Conservation (phyloP, 2,329 filamentous ascomycete species). For the Paecilomyces sp. region DNA sequence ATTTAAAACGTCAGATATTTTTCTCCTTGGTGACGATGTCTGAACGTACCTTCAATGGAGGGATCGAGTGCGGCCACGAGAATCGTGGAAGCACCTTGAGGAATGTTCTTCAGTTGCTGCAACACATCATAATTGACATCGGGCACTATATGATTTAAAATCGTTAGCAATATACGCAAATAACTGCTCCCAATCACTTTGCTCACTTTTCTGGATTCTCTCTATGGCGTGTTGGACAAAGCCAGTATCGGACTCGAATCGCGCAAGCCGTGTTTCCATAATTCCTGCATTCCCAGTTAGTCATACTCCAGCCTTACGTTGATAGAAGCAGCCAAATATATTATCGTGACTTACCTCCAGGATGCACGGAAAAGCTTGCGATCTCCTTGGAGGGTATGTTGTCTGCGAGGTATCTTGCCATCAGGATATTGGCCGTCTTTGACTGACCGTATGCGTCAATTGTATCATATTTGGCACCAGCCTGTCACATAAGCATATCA, state of each 20-base stretch:
- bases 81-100: slow-evolving; percentile 34
- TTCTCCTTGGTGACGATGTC: neutral
- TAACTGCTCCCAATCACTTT: neutral
- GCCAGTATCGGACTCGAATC: neutral
- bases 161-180: neutral
- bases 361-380: slow-evolving; percentile 27
- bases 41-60: slow-evolving; percentile 16
- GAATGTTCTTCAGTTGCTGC: slow-evolving; percentile 24
- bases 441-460: slow-evolving; percentile 31
- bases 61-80: slow-evolving; percentile 38
- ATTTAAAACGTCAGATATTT: slow-evolving; percentile 10
- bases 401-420: slow-evolving; percentile 26
- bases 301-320: neutral
- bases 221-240: neutral
- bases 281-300: neutral
- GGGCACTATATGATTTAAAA: neutral
- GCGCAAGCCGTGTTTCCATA: neutral
- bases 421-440: slow-evolving; percentile 36
- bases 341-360: slow-evolving; percentile 16
- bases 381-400: slow-evolving; percentile 20
- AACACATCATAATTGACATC: slow-evolving; percentile 14
- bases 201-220: neutral
- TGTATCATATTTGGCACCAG: slow-evolving; percentile 3
- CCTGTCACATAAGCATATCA: neutral
- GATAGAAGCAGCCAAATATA: neutral